phyloP scores from a whole-genome alignment of 495 filamentous ascomycete species.

The Hyaloscypha bicolor region DNA sequence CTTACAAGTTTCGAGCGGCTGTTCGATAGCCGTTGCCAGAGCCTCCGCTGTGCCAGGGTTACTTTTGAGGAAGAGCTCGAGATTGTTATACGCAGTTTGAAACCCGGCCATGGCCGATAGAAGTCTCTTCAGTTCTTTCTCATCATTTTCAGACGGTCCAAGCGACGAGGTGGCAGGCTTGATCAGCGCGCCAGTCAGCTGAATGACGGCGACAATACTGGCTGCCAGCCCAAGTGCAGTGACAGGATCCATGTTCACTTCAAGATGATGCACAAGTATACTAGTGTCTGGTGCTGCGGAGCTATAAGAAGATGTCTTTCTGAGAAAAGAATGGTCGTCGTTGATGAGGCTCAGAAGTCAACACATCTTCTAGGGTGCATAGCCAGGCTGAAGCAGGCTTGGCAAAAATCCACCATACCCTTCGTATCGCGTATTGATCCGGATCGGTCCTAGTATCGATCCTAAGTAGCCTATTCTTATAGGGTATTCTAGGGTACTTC shows the following conservation, averaged over 20 bases:
- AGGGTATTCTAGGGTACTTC: too few relatives aligned
- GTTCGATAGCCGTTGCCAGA: neutral
- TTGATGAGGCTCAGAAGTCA: neutral
- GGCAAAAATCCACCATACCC: too few relatives aligned
- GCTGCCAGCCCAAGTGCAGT: slow-evolving; percentile 3
- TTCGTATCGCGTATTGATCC: too few relatives aligned
- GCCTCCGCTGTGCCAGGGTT: neutral
- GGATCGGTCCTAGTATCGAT: too few relatives aligned
- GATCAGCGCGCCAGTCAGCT: slow-evolving; percentile 6
- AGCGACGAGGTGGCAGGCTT: slow-evolving; percentile 10
- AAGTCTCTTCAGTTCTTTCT: slow-evolving; percentile 8
- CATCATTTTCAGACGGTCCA: slow-evolving; percentile 11
- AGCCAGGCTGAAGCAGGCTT: neutral
- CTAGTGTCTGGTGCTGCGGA: neutral
- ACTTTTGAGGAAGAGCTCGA: slow-evolving; percentile 6
- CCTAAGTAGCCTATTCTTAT: too few relatives aligned
- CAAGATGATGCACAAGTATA: neutral
- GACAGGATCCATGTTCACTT: slow-evolving; percentile 13
- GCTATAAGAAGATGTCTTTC: neutral
- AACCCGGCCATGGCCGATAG: neutral
- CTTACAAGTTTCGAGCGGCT: slow-evolving; percentile 3
- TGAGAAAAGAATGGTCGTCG: neutral
- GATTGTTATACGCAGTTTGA: slow-evolving; percentile 10
- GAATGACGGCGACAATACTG: slow-evolving; percentile 12
- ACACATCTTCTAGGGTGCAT: neutral